Evolutionary conservation across 2,329 filamentous ascomycete species (phyloP), one percentile per base, ranked within the genome.

Genomic region (Sclerotinia trifoliorum): DNA sequence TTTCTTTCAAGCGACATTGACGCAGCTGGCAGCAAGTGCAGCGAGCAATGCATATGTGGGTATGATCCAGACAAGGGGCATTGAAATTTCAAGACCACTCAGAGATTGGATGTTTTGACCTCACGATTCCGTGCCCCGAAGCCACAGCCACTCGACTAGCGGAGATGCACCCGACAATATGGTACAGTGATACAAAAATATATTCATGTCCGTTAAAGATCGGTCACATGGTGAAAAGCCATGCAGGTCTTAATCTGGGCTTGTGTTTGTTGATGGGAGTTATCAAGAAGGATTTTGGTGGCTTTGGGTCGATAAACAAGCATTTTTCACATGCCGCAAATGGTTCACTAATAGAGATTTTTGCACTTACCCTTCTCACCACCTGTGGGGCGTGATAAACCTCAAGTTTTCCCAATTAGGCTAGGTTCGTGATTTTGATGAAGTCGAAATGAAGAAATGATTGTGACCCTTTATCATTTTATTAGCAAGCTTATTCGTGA

Each of bases 41-140:
- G 55, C 48, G 48, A 67, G 44, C 56, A 54, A 24, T 67, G 56
- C 56, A 67, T 52, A 62, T 61, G 46, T n/a, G 52, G 46, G n/a
- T 44, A 42, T 44, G 32, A 8, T 49, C 29, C 17, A 48, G 17
- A 62, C 51, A 44, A 61, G 65, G 46, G 11, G 39, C 2, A 21
- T 39, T 8, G 46, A 8, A 29, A 49, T 51, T 42, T 52, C 56
- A 39, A 24, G 24, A 66, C 55, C 19, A 52, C 42, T 48, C 52
- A 60, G 39, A 57, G 35, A 65, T 48, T 46, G 24, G 35, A 48
- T 24, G 26, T 49, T 48, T 58, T 49, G 39, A 49, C 19, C 42
- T 65, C 19, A 44, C 24, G 19, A 56, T 51, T 39, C 48, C 21
- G 54, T 49, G 55, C 55, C 65, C 19, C n/a, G 35, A 44, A 58